Evolutionary conservation across 768 basidiomycete species (phyloP).

Genomic region (Ramaria sp.): DNA sequence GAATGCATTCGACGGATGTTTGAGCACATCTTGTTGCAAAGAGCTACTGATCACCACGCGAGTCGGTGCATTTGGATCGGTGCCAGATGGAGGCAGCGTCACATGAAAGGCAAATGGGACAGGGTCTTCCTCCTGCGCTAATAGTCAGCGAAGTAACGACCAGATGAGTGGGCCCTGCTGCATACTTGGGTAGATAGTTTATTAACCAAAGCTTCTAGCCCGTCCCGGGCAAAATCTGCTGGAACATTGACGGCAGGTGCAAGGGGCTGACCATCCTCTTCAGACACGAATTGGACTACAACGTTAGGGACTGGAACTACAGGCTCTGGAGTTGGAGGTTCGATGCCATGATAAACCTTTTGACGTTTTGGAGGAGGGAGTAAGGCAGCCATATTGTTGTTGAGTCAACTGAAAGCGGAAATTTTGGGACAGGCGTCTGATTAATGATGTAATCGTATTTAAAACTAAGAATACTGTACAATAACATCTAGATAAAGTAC

Average conservation of each 20-base stretch:
- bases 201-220: conserved; percentile 82
- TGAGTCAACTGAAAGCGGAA: not conserved
- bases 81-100: conserved; percentile 40
- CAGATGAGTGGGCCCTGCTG: not conserved
- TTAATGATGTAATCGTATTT: too few species aligned
- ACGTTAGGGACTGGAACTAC: conserved; percentile 44
- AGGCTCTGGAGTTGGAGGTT: conserved; percentile 21
- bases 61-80: conserved; percentile 47
- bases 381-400: conserved; percentile 57
- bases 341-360: conserved; percentile 67
- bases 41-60: conserved; percentile 79
- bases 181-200: conserved; percentile 66
- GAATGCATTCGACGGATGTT: conserved; percentile 58
- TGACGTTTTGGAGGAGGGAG: conserved; percentile 84
- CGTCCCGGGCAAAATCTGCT: conserved; percentile 75
- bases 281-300: conserved; percentile 87
- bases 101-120: conserved; percentile 91
- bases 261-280: conserved; percentile 69
- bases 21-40: conserved; percentile 70
- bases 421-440: not conserved
- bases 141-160: not conserved
- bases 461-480: not conserved
- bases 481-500: too few species aligned
- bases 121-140: conserved; percentile 66
- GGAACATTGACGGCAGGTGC: conserved; percentile 87